phyloP scores from a whole-genome alignment of 2,329 filamentous ascomycete species.

The Didymella exigua region DNA sequence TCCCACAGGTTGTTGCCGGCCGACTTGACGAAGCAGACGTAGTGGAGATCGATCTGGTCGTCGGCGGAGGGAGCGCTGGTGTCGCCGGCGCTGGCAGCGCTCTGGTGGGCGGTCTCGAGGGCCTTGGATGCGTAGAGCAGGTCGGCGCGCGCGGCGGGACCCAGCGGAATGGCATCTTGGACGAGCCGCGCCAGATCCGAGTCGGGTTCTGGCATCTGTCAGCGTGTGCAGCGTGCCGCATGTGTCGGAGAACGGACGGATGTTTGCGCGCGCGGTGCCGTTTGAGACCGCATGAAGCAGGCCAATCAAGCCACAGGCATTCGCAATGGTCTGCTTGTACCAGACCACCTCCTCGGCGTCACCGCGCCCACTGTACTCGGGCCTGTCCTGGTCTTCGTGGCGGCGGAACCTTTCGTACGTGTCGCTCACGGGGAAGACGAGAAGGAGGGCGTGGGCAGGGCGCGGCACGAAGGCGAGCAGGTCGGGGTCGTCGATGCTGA shows the following conservation, averaged over 20 bases:
- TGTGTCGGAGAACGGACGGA: conserved; percentile 31
- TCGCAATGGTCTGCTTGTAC: conserved; percentile 95
- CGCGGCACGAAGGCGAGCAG: conserved; percentile 86
- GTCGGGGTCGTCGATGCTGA: conserved; percentile 83
- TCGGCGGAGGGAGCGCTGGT: conserved; percentile 77
- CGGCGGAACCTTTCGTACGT: conserved; percentile 78
- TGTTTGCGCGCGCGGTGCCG: conserved; percentile 65
- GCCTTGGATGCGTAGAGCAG: conserved; percentile 77
- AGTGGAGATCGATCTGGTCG: conserved; percentile 91
- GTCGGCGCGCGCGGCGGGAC: conserved; percentile 68
- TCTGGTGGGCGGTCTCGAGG: conserved; percentile 78
- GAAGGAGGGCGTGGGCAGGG: conserved; percentile 83
- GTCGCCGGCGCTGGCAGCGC: conserved; percentile 77
- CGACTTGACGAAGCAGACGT: conserved; percentile 89
- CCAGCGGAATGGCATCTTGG: conserved; percentile 70
- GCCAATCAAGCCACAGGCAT: conserved; percentile 92
- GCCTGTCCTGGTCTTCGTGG: conserved; percentile 69
- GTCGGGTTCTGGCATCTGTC: conserved; percentile 46
- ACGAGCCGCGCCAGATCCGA: conserved; percentile 71
- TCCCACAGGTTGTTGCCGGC: conserved; percentile 75
- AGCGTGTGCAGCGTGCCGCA: conserved; percentile 8
- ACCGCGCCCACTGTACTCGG: conserved; percentile 72
- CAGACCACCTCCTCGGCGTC: conserved; percentile 78
- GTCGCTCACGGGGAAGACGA: conserved; percentile 85
- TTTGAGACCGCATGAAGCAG: conserved; percentile 85